phyloP scores from a whole-genome alignment of 306 rosid genomes.

The Rosa rugosa region DNA sequence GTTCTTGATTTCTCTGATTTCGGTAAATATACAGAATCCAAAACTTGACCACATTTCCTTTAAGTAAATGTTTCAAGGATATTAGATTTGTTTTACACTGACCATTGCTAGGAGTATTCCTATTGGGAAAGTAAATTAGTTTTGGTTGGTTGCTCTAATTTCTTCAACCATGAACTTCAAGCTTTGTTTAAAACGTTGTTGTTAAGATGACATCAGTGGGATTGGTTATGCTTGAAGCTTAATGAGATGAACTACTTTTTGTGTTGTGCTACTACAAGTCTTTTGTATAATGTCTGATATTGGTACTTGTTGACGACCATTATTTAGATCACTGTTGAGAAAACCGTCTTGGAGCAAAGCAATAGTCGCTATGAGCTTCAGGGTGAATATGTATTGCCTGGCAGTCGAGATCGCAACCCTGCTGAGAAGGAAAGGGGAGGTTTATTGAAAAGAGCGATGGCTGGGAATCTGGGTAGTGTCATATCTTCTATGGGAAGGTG shows the following conservation, averaged over 20 bases:
- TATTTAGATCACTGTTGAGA: constrained; percentile 83
- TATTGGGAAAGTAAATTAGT: neutral
- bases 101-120: neutral
- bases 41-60: neutral
- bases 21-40: neutral
- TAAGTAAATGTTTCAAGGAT: too few species aligned
- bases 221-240: neutral
- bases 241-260: neutral
- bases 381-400: constrained; percentile 94
- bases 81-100: neutral
- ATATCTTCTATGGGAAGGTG: constrained; percentile 97
- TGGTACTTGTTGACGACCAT: constrained; percentile 29
- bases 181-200: neutral
- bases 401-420: constrained; percentile 57
- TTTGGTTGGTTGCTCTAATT: neutral
- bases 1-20: neutral
- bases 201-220: neutral
- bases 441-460: constrained; percentile 52
- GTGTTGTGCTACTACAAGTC: neutral
- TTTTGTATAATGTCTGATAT: neutral
- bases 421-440: constrained; percentile 54
- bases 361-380: constrained; percentile 92
- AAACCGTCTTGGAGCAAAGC: constrained; percentile 81
- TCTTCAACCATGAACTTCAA: neutral
- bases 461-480: constrained; percentile 75